phyloP scores from a whole-genome alignment of 2,329 filamentous ascomycete genomes.

The Pyricularia grisea region DNA sequence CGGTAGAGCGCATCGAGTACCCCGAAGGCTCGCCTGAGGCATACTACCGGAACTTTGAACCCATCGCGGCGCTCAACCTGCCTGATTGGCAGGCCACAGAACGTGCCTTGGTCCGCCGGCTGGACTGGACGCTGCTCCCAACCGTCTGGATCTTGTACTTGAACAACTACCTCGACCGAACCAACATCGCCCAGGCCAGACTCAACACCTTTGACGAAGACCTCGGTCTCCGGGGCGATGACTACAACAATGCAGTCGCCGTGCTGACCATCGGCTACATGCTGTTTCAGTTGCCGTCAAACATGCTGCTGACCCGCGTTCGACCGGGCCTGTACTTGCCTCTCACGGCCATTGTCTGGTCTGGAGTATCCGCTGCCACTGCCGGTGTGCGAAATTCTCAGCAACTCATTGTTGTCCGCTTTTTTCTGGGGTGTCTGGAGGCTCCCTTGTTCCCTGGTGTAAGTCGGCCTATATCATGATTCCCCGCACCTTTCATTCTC shows the following conservation, averaged over 20 bases:
- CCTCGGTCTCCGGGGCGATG: neutral
- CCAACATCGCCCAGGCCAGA: neutral
- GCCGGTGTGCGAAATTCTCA: slow-evolving; percentile 23
- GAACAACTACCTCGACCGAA: neutral
- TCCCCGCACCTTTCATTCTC: too few relatives aligned
- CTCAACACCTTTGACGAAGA: neutral
- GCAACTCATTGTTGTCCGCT: slow-evolving; percentile 29
- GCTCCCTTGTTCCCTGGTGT: slow-evolving; percentile 2
- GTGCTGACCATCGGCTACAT: slow-evolving; percentile 1
- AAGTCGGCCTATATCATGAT: too few relatives aligned
- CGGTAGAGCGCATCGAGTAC: neutral
- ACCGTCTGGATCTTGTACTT: neutral
- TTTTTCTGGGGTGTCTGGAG: slow-evolving; percentile 23
- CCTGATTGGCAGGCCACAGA: neutral
- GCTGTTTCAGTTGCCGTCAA: neutral
- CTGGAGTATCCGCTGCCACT: slow-evolving; percentile 32
- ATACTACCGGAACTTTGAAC: slow-evolving; percentile 1
- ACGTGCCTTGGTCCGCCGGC: neutral
- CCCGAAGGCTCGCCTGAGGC: neutral
- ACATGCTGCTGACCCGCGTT: neutral
- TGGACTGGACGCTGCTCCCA: neutral
- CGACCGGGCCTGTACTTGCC: neutral
- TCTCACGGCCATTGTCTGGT: slow-evolving; percentile 27
- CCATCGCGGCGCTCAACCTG: neutral
- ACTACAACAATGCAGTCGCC: neutral